Evolutionary conservation across 352 stramenopile species (phyloP), one percentile per base, ranked within the genome.

Genomic region (Phytopythium mirpurense): DNA sequence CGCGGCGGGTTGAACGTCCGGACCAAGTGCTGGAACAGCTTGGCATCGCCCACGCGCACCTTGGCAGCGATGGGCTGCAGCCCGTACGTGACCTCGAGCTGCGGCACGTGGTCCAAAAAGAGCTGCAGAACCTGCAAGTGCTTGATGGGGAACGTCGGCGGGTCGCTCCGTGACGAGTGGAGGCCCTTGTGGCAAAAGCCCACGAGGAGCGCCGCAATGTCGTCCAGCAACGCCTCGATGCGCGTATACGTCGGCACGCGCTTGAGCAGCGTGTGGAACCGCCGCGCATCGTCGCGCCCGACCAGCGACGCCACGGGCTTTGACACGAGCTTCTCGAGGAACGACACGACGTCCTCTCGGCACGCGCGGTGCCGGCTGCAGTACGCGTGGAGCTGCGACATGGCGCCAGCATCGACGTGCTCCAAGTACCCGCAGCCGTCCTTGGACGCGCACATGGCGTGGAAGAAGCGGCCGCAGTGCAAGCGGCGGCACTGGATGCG

Each of bases 91-190:
- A 70, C 69, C 43, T 82, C 70, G 6, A 90, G 60, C 52, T 90
- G 83, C 10, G 78, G 72, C 9, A 90, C 55, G 53, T 88, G 65
- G 44, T 74, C 72, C 24, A 90, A 57, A 31, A 90, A 79, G 55
- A 88, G 67, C 48, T 89, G 76, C 2, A 93, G 62, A 23, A 73
- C 72, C 41, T 90, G 83, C 12, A 90, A 48, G 24, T 88, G 72
- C n/a, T 74, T 78, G 21, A 78, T 60, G 32, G 67, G 74, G 57
- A 78, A 85, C 40, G 66, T 64, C n/a, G 73, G 71, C 15, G 74
- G 74, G 10, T 80, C 64, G 24, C 29, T 72, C 52, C 86, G 86
- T 34, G 68, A 76, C 14, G 34, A 48, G 29, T 67, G 62, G 23
- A 84, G 45, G 1, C 74, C 74, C 43, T 86, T 78, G 40, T 82